Conservation (phyloP, 768 basidiomycete species). For the Mycena venus region DNA sequence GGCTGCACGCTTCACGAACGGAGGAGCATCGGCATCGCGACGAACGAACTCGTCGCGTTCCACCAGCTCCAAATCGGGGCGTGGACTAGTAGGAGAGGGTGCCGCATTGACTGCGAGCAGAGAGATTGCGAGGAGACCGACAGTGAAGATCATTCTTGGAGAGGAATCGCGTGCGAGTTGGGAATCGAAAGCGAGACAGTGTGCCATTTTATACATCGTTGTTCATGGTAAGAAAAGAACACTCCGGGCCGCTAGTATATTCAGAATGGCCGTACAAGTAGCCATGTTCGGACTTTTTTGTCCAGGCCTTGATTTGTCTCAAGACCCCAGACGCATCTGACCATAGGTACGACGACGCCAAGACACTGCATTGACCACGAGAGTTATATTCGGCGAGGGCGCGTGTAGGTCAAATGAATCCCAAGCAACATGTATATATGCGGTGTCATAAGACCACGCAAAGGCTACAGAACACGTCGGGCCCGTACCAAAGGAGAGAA, state of each 20-base stretch:
- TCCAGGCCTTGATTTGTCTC: no score
- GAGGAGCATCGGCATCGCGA: background rate
- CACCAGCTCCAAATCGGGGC: background rate
- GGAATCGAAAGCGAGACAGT: background rate
- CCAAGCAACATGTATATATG: background rate
- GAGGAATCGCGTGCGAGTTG: background rate
- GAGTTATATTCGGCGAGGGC: background rate
- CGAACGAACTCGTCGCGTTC: conserved; percentile 4
- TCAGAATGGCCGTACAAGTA: background rate
- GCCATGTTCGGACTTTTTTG: background rate
- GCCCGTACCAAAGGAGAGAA: background rate
- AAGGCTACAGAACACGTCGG: background rate
- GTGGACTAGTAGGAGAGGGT: background rate
- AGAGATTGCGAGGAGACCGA: background rate
- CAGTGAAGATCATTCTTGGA: background rate
- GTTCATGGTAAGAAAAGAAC: background rate
- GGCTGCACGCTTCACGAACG: conserved; percentile 13
- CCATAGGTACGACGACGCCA: background rate
- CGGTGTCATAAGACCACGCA: background rate
- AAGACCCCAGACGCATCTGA: no score
- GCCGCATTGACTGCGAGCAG: background rate
- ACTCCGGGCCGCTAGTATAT: background rate
- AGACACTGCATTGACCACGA: background rate
- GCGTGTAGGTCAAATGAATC: background rate
- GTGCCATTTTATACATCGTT: background rate